A percentile compares a stretch with the other conserved stretches of the same genome.
Conservation (phyloP, 2,329 filamentous ascomycete species). For the Penicillium thymicola region DNA sequence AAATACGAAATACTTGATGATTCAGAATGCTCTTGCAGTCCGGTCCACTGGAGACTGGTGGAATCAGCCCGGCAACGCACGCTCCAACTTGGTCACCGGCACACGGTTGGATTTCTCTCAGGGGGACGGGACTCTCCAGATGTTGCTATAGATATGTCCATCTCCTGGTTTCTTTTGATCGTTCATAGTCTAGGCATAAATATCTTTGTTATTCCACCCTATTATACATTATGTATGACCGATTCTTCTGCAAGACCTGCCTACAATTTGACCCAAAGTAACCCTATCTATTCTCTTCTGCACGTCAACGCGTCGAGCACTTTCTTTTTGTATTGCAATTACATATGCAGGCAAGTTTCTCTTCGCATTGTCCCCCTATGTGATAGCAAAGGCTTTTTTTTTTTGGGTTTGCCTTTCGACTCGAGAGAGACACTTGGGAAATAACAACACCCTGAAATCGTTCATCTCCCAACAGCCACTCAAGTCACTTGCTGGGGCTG, state of each 20-base stretch:
- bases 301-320: background rate
- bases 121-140: background rate
- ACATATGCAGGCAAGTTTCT: background rate
- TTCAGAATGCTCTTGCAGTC: constrained; percentile 4
- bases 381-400: constrained; percentile 1
- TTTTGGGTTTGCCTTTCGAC: constrained; percentile 1
- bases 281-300: background rate
- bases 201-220: background rate
- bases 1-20: background rate
- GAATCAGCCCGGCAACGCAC: constrained; percentile 20
- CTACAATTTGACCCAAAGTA: background rate
- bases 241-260: background rate
- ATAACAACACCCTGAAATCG: background rate
- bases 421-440: background rate
- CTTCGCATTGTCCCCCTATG: constrained; percentile 10
- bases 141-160: constrained; percentile 4
- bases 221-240: background rate
- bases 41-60: constrained; percentile 11
- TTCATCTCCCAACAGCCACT: constrained; percentile 11
- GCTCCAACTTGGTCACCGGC: constrained; percentile 17
- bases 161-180: background rate
- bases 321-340: background rate
- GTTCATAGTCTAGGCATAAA: background rate
- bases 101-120: constrained; percentile 2
- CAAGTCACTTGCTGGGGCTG: constrained; percentile 61